These are phyloP conservation scores for Calamus simplicifolius DNA, from an alignment of 176 grass and related monocot genomes.

Conservation along the genomic window DNA sequence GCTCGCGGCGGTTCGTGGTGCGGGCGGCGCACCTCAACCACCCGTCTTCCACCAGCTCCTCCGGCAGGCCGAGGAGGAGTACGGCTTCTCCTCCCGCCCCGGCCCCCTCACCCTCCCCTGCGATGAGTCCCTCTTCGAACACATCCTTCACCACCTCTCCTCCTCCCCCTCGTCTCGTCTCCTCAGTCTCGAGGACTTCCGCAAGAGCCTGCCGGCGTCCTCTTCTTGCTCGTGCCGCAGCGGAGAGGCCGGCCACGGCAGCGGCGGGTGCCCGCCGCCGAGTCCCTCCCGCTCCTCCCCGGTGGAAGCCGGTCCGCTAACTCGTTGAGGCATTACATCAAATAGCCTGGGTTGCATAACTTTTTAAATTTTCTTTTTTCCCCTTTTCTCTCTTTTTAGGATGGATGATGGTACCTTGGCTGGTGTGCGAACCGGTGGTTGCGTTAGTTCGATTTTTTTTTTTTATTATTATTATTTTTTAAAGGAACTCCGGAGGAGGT, in stretches of 20 bases:
- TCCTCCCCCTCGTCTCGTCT: conserved; percentile 13
- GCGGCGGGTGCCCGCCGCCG: conserved; percentile 10
- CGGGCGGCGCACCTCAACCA: conserved; percentile 79
- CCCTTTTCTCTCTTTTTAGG: neutral
- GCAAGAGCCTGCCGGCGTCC: neutral
- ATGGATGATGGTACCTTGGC: conserved; percentile 10
- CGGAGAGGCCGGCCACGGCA: conserved; percentile 19
- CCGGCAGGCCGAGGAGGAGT: conserved; percentile 76
- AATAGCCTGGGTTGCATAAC: too few species aligned
- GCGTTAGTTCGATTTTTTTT: too few species aligned
- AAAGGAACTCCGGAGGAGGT: conserved; percentile 23
- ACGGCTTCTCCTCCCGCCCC: conserved; percentile 42
- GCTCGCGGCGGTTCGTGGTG: conserved; percentile 70
- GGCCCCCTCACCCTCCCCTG: conserved; percentile 74
- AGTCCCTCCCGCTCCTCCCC: conserved; percentile 47
- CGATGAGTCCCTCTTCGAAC: conserved; percentile 71
- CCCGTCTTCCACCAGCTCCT: conserved; percentile 78
- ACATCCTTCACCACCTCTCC: conserved; percentile 65
- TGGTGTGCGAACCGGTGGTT: conserved; percentile 1
- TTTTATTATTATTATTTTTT: conserved; percentile 3
- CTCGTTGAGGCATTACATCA: too few species aligned
- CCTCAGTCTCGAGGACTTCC: conserved; percentile 54
- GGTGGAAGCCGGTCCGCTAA: conserved; percentile 43
- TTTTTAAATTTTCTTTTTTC: too few species aligned
- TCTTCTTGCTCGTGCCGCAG: conserved; percentile 22